Percentiles rank a stretch among this genome's conserved stretches.
These are phyloP conservation scores for Posidonia oceanica DNA, from an alignment of 116 monocot species.

Conservation along the genomic window DNA sequence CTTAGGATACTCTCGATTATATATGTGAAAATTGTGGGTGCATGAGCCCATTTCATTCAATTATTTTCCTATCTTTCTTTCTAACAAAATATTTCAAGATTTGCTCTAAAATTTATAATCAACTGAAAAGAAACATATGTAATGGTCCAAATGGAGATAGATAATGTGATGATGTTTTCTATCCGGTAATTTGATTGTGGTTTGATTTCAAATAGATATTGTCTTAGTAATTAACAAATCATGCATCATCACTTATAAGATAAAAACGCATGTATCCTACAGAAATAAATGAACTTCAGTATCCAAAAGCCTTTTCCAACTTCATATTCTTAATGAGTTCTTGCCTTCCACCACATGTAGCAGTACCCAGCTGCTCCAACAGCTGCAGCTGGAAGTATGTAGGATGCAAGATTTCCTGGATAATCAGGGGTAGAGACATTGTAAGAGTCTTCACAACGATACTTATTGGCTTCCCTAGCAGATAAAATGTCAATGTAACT, in stretches of 20 bases:
- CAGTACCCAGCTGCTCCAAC: slow-evolving; percentile 88
- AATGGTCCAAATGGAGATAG: too few species aligned
- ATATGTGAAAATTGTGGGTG: too few species aligned
- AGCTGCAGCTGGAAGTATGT: slow-evolving; percentile 77
- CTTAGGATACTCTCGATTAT: too few species aligned
- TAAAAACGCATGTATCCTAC: not conserved
- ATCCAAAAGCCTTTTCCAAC: not conserved
- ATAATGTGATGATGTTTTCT: too few species aligned
- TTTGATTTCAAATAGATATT: too few species aligned
- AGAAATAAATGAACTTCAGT: not conserved
- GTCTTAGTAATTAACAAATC: not conserved
- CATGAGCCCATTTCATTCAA: too few species aligned
- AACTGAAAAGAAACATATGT: not conserved
- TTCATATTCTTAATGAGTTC: slow-evolving; percentile 9
- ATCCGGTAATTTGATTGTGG: too few species aligned
- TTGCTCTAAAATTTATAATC: not conserved
- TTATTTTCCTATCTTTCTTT: too few species aligned
- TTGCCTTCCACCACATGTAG: slow-evolving; percentile 97
- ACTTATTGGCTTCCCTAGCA: too few species aligned
- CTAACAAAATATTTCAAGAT: not conserved
- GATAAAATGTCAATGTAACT: too few species aligned
- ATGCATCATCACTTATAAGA: not conserved
- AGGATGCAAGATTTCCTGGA: slow-evolving; percentile 52
- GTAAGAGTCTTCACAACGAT: not conserved
- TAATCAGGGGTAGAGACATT: not conserved